Base-by-base conservation (phyloP, 345 rosid genomes). In the Mallotus nudiflorus region DNA sequence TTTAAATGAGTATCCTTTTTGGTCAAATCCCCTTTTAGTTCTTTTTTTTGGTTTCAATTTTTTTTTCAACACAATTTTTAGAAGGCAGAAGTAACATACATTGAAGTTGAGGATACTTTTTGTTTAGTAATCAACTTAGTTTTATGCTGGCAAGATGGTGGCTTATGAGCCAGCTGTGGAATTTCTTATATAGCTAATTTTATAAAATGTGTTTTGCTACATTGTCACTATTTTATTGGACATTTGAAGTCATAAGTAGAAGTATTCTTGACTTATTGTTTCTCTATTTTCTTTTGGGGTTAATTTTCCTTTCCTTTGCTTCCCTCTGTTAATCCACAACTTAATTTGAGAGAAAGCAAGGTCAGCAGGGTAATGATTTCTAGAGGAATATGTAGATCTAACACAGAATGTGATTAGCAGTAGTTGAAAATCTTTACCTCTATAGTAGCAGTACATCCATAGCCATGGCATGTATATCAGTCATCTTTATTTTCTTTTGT, bases 401-500 rank as follows among this genome's bases (percentile, higher is more conserved):
- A 15, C 24, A 5, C 9, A 56, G 33, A 40, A 18, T 56, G 18
- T 56, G 50, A 42, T 42, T 44, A 56, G 64, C 18, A 25, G 27
- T 44, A 45, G n/a, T 20, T 3, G 46, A 42, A 60, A 20, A 46
- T 28, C 52, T 15, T 42, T 69, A 12, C 10, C 20, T 31, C 6
- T 39, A 57, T 49, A 42, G 4, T 12, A 8, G 9, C 1, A 8
- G 12, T 70, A 49, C n/a, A 15, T 20, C 14, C 3, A 57, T 8
- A 65, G 7, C 42, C 42, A 28, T 27, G 31, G 1, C 27, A 29
- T 33, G 1, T 62, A 46, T 22, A 29, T 73, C 22, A 74, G 49
- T 70, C 51, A 28, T 76, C 73, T 82, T 1, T n/a, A 55, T 56
- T 44, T 80, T 67, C 55, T 77, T 70, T 45, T 67, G 31, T 75